phyloP scores from a whole-genome alignment of 192 early-diverging fungal genomes.

The Coemansia sp. region DNA sequence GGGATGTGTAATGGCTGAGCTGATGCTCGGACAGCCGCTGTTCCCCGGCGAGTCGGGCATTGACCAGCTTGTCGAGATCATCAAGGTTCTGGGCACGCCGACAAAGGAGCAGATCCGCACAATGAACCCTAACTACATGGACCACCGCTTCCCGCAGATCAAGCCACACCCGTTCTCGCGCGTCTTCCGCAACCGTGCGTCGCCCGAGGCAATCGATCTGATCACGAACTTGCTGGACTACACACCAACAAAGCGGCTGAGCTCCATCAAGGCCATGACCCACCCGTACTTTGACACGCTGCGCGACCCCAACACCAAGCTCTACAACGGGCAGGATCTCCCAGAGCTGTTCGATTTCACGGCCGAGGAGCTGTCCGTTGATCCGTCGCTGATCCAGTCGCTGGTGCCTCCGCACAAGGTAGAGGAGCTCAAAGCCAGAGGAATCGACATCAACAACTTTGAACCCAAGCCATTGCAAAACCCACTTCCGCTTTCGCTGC shows the following conservation, averaged over 20 bases:
- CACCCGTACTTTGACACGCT: conserved; percentile 98
- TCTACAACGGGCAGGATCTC: conserved; percentile 80
- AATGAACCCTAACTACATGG: conserved; percentile 98
- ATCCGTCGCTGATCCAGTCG: conserved; percentile 72
- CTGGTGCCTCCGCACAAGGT: conserved; percentile 79
- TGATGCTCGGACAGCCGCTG: conserved; percentile 89
- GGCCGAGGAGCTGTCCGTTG: conserved; percentile 79
- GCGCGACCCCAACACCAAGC: conserved; percentile 75
- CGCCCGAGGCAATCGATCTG: conserved; percentile 86
- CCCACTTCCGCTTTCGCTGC: conserved; percentile 48
- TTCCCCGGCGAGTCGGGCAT: conserved; percentile 97
- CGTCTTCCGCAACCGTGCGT: conserved; percentile 81
- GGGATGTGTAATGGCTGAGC: conserved; percentile 95
- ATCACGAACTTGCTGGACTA: conserved; percentile 87
- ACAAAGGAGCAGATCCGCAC: conserved; percentile 92
- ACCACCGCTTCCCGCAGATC: conserved; percentile 98
- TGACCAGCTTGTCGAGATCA: conserved; percentile 98
- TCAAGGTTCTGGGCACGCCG: conserved; percentile 97
- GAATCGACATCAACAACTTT: conserved; percentile 50
- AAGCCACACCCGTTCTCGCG: conserved; percentile 86
- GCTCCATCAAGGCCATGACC: conserved; percentile 87
- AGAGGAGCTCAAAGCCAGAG: conserved; percentile 35
- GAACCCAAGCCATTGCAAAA: conserved; percentile 43
- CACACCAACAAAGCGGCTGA: conserved; percentile 78
- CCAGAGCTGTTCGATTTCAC: conserved; percentile 94